Evolutionary conservation across 1,139 yeast genomes (phyloP).

Genomic region (Pichia sp.): DNA sequence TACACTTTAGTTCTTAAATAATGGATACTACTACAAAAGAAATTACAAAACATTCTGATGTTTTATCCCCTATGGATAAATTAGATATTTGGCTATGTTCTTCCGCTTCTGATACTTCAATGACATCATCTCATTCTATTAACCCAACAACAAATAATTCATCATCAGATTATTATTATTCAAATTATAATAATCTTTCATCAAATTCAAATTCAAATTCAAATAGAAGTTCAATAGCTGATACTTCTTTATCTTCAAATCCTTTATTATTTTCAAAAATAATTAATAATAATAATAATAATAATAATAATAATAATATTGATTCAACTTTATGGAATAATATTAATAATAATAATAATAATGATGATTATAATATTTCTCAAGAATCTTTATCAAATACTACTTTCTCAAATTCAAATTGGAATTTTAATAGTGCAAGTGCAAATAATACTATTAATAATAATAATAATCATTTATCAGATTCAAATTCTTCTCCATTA

Average conservation of each 20-base stretch:
- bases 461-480: neutral
- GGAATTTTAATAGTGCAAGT: neutral
- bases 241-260: slow-evolving; percentile 4
- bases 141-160: neutral
- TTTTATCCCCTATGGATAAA: neutral
- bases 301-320: neutral
- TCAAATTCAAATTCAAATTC: slow-evolving; percentile 12
- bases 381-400: slow-evolving; percentile 1
- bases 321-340: neutral
- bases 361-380: neutral
- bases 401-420: slow-evolving; percentile 2
- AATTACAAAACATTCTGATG: too few species aligned
- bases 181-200: neutral
- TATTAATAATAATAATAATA: neutral
- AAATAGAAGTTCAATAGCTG: slow-evolving; percentile 14
- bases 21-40: neutral
- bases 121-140: neutral
- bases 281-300: neutral
- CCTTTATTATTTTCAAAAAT: too few species aligned
- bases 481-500: slow-evolving; percentile 3
- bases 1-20: too few species aligned
- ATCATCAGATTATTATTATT: slow-evolving; percentile 12
- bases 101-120: slow-evolving; percentile 3
- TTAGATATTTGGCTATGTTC: neutral
- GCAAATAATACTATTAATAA: too few species aligned